These are phyloP conservation scores for Ogataea degrootiae DNA, from an alignment of 805 yeast species.

Conservation along the genomic window DNA sequence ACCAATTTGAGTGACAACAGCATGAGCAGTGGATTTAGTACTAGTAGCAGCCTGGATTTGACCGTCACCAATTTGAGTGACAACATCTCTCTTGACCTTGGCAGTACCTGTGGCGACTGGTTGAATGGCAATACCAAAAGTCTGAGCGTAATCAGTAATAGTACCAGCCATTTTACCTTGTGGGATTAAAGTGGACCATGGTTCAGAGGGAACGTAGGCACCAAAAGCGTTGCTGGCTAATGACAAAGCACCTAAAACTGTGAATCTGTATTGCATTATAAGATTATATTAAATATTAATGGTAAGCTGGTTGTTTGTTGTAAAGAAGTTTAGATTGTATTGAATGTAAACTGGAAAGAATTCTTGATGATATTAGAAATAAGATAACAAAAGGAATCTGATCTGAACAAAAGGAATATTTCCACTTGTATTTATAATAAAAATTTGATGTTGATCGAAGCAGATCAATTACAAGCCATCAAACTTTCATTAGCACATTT, in stretches of 20 bases:
- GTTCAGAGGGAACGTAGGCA: constrained; percentile 61
- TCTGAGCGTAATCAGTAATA: constrained; percentile 49
- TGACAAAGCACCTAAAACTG: constrained; percentile 33
- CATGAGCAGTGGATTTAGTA: constrained; percentile 34
- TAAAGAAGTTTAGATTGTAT: too few relatives aligned
- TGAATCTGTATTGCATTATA: constrained; percentile 22
- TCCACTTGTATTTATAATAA: neutral
- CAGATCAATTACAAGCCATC: constrained; percentile 2
- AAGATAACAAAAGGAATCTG: neutral
- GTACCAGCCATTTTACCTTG: constrained; percentile 46
- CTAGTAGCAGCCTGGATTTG: constrained; percentile 47
- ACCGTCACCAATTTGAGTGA: constrained; percentile 49
- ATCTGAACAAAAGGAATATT: neutral
- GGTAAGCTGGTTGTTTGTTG: neutral
- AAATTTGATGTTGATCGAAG: neutral
- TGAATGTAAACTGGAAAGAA: neutral
- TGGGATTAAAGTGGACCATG: constrained; percentile 73
- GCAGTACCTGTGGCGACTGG: constrained; percentile 34
- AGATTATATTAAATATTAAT: neutral
- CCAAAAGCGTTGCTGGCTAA: constrained; percentile 46
- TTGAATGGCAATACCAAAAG: constrained; percentile 70
- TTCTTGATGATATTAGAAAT: constrained; percentile 7
- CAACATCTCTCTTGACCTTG: constrained; percentile 28
- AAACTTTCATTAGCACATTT: neutral
- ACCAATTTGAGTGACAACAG: constrained; percentile 39